Evolutionary conservation across 805 yeast genomes (phyloP).

Genomic region (Yamadazyma kitorensis): DNA sequence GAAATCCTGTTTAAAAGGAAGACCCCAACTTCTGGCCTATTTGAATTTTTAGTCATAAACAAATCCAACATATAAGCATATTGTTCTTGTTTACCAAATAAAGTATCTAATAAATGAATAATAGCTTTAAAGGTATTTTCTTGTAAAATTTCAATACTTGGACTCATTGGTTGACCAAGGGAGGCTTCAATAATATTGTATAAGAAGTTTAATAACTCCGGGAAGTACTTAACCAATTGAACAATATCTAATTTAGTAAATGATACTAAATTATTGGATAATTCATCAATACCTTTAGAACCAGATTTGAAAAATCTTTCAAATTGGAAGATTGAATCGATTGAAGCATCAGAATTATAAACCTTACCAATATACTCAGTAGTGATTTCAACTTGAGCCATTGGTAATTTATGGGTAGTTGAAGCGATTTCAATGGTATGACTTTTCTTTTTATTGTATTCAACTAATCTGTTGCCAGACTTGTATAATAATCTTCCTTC

Average conservation of each 20-base stretch:
- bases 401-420: constrained; percentile 29
- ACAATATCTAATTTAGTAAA: constrained; percentile 53
- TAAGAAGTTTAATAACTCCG: constrained; percentile 46
- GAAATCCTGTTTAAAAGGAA: constrained; percentile 47
- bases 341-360: constrained; percentile 55
- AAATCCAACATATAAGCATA: constrained; percentile 55
- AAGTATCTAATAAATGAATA: constrained; percentile 58
- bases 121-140: constrained; percentile 51
- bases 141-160: constrained; percentile 28
- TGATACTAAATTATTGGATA: constrained; percentile 45
- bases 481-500: constrained; percentile 54
- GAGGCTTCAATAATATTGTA: constrained; percentile 30
- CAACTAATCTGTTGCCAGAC: constrained; percentile 45
- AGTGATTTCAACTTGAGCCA: constrained; percentile 51
- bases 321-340: constrained; percentile 56
- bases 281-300: constrained; percentile 38
- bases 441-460: constrained; percentile 42
- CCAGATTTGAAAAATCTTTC: constrained; percentile 44
- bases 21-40: constrained; percentile 51
- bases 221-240: constrained; percentile 58
- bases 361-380: constrained; percentile 68
- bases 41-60: constrained; percentile 35
- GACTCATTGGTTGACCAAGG: constrained; percentile 19
- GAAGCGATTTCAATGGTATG: constrained; percentile 45
- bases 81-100: constrained; percentile 65